Conservation (phyloP, 1,284 basidiomycete species). For the Puccinia hordei region DNA sequence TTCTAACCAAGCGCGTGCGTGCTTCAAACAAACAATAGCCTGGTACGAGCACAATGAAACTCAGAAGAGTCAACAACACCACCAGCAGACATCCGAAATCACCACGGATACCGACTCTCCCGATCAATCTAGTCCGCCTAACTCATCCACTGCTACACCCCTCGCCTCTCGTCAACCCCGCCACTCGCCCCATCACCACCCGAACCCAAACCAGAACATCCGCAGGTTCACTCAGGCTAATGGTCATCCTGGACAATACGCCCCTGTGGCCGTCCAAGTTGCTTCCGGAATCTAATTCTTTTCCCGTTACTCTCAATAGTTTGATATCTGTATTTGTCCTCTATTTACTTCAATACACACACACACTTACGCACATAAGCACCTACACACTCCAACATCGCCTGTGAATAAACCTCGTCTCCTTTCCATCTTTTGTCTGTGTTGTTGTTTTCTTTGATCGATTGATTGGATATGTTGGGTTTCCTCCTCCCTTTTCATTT, state of each 20-base stretch:
- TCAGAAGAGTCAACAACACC: slow-evolving; percentile 25
- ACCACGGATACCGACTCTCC: background rate
- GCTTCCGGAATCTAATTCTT: slow-evolving; percentile 14
- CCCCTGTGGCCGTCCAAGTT: slow-evolving; percentile 13
- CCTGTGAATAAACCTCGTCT: background rate
- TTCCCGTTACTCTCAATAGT: background rate
- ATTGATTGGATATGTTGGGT: background rate
- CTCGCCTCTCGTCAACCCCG: background rate
- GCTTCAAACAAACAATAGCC: background rate
- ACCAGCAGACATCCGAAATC: background rate
- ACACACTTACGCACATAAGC: background rate
- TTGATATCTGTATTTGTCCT: slow-evolving; percentile 15
- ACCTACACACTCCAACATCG: background rate
- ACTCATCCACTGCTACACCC: background rate
- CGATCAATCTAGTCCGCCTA: background rate
- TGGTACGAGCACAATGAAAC: slow-evolving; percentile 49
- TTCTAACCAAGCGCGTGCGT: background rate
- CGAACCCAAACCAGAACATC: slow-evolving; percentile 19
- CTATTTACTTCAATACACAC: background rate
- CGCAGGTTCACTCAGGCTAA: slow-evolving; percentile 19
- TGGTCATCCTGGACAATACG: background rate
- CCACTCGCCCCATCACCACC: background rate
- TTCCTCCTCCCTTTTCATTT: background rate
- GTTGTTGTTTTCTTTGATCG: background rate
- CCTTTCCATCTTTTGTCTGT: background rate